phyloP scores from a whole-genome alignment of 2,329 filamentous ascomycete genomes.

The Eutypella sp. region DNA sequence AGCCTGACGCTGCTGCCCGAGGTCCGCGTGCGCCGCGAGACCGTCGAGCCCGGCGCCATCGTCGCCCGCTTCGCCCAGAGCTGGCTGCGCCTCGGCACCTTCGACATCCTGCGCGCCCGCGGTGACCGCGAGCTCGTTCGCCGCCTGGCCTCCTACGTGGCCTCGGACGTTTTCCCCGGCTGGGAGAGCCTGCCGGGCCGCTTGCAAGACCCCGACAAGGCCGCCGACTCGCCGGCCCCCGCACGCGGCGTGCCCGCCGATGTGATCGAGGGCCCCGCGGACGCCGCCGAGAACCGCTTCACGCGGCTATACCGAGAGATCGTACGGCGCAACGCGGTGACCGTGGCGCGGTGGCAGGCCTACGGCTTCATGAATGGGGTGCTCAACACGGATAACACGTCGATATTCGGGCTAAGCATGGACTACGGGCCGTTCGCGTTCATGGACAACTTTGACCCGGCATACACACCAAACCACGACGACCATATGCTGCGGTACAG shows the following conservation, averaged over 20 bases:
- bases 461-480: conserved; percentile 95
- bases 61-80: conserved; percentile 86
- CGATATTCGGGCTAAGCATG: conserved; percentile 79
- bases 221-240: conserved; percentile 38
- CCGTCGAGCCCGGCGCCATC: conserved; percentile 83
- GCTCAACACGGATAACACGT: conserved; percentile 96
- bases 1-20: conserved; percentile 74
- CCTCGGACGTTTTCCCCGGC: conserved; percentile 80
- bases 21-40: conserved; percentile 70
- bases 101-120: conserved; percentile 81
- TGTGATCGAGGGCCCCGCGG: conserved; percentile 61
- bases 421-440: conserved; percentile 98
- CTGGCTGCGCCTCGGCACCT: conserved; percentile 92
- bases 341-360: conserved; percentile 91
- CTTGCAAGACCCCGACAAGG: conserved; percentile 47
- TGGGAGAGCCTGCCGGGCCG: conserved; percentile 77
- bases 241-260: conserved; percentile 49
- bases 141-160: conserved; percentile 73
- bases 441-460: conserved; percentile 92
- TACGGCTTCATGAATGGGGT: conserved; percentile 99
- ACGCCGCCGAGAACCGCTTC: conserved; percentile 78
- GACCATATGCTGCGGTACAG: conserved; percentile 82
- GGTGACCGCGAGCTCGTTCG: conserved; percentile 73
- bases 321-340: conserved; percentile 75
- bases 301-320: conserved; percentile 83